Conservation (phyloP, 306 rosid species). For the Urtica urens region DNA sequence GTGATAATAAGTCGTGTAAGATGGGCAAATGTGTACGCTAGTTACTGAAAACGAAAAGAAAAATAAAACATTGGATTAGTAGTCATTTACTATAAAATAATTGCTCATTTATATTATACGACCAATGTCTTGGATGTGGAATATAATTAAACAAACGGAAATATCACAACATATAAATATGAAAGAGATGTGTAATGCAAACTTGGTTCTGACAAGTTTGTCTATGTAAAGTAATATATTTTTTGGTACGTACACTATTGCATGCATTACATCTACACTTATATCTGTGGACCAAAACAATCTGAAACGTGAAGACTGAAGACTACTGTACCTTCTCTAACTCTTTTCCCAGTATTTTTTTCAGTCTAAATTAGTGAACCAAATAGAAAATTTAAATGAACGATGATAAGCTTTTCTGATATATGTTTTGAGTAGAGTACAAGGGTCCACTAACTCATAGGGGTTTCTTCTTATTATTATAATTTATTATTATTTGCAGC, state of each 20-base stretch:
- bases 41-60: not conserved
- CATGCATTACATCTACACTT: not conserved
- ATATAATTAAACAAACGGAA: not conserved
- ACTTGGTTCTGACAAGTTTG: slow-evolving; percentile 14
- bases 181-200: slow-evolving; percentile 3
- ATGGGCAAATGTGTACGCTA: slow-evolving; percentile 4
- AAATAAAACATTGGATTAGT: not conserved
- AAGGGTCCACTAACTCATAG: slow-evolving; percentile 20
- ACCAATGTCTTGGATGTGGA: not conserved
- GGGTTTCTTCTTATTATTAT: no score
- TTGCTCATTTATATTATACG: no score
- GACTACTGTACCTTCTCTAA: slow-evolving; percentile 5
- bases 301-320: slow-evolving; percentile 13
- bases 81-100: no score
- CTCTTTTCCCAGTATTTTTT: slow-evolving; percentile 1
- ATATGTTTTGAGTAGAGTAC: slow-evolving; percentile 1
- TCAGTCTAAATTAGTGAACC: slow-evolving; percentile 5
- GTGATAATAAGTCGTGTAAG: not conserved
- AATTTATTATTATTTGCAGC: slow-evolving; percentile 12
- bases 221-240: not conserved
- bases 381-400: slow-evolving; percentile 6
- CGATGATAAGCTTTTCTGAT: slow-evolving; percentile 1
- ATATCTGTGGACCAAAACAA: not conserved
- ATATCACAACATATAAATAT: not conserved
- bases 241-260: not conserved